Evolutionary conservation across 495 filamentous ascomycete species (phyloP).

Genomic region (Aspergillus asperescens): DNA sequence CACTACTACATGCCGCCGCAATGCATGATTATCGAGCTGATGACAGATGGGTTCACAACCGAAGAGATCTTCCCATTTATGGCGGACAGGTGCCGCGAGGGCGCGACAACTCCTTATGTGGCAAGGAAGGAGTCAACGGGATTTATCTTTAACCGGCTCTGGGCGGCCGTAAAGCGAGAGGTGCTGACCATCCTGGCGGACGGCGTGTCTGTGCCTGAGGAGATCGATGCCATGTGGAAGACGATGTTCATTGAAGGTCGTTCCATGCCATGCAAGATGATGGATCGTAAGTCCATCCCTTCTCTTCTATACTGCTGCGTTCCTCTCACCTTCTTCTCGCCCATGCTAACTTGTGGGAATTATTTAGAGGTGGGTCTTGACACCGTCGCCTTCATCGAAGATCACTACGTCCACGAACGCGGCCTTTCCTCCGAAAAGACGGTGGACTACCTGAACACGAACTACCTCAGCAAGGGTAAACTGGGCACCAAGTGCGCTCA

Average conservation of each 20-base stretch:
- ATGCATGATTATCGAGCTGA: conserved; percentile 47
- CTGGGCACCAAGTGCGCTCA: conserved; percentile 29
- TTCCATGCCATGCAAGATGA: conserved; percentile 25
- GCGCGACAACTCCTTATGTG: conserved; percentile 35
- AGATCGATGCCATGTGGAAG: conserved; percentile 43
- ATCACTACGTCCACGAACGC: conserved; percentile 37
- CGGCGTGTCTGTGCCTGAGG: conserved; percentile 40
- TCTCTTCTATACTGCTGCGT: too few relatives aligned
- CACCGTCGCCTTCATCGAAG: conserved; percentile 37
- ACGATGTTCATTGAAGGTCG: conserved; percentile 25
- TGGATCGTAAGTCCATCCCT: conserved; percentile 8
- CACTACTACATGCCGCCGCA: conserved; percentile 52
- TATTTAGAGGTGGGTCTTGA: conserved; percentile 21
- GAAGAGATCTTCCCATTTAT: conserved; percentile 40
- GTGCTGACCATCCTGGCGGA: conserved; percentile 46
- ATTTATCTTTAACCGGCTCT: conserved; percentile 55
- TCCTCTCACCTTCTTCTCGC: conserved; percentile 37
- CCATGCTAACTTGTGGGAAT: conserved; percentile 35
- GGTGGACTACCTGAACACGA: conserved; percentile 29
- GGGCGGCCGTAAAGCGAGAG: conserved; percentile 54
- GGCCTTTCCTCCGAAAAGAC: conserved; percentile 20
- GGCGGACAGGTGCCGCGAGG: conserved; percentile 32
- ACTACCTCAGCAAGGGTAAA: conserved; percentile 30
- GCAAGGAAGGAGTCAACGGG: conserved; percentile 46
- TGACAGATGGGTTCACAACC: conserved; percentile 49